These are phyloP conservation scores for Boletellus ananas DNA, from an alignment of 768 basidiomycete species.

Conservation along the genomic window DNA sequence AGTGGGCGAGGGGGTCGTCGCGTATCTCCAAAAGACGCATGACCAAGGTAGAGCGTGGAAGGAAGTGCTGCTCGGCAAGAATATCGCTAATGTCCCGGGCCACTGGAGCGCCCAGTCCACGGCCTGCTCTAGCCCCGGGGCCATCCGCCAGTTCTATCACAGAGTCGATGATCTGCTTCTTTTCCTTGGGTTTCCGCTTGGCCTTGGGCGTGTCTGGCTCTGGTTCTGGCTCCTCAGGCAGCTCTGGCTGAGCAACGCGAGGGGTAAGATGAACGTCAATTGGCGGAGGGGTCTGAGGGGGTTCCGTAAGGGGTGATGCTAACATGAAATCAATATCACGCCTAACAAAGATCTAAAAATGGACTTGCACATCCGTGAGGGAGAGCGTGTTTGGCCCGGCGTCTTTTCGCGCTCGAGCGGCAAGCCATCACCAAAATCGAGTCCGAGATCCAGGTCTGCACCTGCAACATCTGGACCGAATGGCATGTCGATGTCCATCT, in stretches of 20 bases:
- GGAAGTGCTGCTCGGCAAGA: constrained; percentile 74
- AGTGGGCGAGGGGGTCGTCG: constrained; percentile 79
- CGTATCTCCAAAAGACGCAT: constrained; percentile 86
- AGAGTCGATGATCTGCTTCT: constrained; percentile 88
- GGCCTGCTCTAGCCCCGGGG: constrained; percentile 49
- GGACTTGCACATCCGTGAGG: constrained; percentile 66
- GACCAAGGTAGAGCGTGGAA: constrained; percentile 79
- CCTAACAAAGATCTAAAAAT: neutral
- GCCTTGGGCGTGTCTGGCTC: constrained; percentile 33
- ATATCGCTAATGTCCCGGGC: constrained; percentile 55
- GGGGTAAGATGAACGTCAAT: constrained; percentile 46
- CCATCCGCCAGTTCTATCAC: constrained; percentile 79
- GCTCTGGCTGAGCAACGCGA: constrained; percentile 40
- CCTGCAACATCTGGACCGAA: constrained; percentile 48
- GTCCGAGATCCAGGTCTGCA: constrained; percentile 64
- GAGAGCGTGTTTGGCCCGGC: constrained; percentile 55
- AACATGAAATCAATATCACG: constrained; percentile 8
- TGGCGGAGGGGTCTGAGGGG: constrained; percentile 75
- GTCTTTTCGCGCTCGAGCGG: constrained; percentile 47
- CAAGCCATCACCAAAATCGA: constrained; percentile 62
- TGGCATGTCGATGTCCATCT: constrained; percentile 48
- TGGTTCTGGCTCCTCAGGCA: constrained; percentile 35
- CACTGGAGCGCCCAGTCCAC: constrained; percentile 54
- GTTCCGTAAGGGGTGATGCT: constrained; percentile 77
- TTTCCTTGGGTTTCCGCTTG: constrained; percentile 61